Conservation (phyloP, 1,139 yeast species). For the Kurtzmaniella natalensis region DNA sequence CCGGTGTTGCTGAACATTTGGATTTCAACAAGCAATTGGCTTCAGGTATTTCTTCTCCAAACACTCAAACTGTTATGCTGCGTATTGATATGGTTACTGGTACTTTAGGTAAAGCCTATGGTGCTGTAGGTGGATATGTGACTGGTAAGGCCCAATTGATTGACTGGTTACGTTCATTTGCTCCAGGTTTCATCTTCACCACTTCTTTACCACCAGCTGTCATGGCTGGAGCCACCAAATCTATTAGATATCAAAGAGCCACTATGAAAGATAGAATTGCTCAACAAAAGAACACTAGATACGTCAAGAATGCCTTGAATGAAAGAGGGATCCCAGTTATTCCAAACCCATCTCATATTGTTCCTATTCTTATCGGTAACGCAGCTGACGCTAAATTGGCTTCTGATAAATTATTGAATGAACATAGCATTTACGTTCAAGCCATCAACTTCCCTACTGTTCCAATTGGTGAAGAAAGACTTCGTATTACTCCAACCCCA, state of each 20-base stretch:
- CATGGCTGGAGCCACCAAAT: constrained; percentile 91
- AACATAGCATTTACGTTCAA: constrained; percentile 89
- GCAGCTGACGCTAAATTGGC: constrained; percentile 91
- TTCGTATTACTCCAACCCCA: constrained; percentile 97
- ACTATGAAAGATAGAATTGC: constrained; percentile 73
- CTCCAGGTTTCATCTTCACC: constrained; percentile 97
- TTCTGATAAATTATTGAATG: constrained; percentile 78
- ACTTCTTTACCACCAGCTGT: constrained; percentile 96
- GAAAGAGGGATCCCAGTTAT: constrained; percentile 86
- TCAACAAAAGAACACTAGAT: constrained; percentile 83
- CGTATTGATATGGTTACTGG: constrained; percentile 96
- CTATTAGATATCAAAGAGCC: constrained; percentile 79
- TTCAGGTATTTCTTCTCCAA: constrained; percentile 56
- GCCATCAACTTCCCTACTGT: constrained; percentile 99
- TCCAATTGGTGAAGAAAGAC: constrained; percentile 90
- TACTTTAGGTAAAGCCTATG: constrained; percentile 94
- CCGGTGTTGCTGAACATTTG: constrained; percentile 97
- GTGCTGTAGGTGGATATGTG: constrained; percentile 95
- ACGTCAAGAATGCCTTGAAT: constrained; percentile 70
- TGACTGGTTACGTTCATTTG: constrained; percentile 94
- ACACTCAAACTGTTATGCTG: constrained; percentile 63
- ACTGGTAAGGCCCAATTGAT: constrained; percentile 82
- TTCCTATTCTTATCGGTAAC: constrained; percentile 91
- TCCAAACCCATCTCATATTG: constrained; percentile 96
- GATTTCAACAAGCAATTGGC: constrained; percentile 79